Conservation (phyloP, 148 eudicot genomes). For the Chenopodium album region DNA sequence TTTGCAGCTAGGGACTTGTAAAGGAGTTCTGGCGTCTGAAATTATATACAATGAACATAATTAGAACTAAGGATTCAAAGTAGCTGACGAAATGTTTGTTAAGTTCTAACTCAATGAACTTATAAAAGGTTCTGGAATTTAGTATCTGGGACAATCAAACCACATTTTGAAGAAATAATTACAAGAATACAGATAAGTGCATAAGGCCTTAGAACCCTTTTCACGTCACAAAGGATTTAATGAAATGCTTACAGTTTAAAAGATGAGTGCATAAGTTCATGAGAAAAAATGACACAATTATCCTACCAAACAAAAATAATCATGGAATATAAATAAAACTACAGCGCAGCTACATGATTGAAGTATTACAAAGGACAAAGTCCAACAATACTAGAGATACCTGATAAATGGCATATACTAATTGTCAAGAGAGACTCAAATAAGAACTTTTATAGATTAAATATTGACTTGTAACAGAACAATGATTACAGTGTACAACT, state of each 20-base stretch:
- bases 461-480: background rate
- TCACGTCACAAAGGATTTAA: background rate
- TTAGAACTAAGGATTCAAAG: constrained; percentile 5
- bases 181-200: no score
- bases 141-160: background rate
- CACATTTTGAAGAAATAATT: background rate
- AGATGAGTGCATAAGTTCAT: background rate
- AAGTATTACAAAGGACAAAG: background rate
- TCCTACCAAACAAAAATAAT: background rate
- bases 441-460: background rate
- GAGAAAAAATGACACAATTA: background rate
- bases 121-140: background rate
- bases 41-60: constrained; percentile 7
- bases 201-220: background rate
- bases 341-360: background rate
- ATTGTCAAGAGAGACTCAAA: background rate
- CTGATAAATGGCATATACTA: constrained; percentile 7
- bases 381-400: background rate
- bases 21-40: constrained; percentile 82
- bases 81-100: background rate
- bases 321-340: background rate
- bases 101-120: background rate
- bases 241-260: background rate
- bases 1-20: constrained; percentile 91
- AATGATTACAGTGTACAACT: background rate